Evolutionary conservation across 2,329 filamentous ascomycete species (phyloP).

Genomic region (Hypoxylon sp.): DNA sequence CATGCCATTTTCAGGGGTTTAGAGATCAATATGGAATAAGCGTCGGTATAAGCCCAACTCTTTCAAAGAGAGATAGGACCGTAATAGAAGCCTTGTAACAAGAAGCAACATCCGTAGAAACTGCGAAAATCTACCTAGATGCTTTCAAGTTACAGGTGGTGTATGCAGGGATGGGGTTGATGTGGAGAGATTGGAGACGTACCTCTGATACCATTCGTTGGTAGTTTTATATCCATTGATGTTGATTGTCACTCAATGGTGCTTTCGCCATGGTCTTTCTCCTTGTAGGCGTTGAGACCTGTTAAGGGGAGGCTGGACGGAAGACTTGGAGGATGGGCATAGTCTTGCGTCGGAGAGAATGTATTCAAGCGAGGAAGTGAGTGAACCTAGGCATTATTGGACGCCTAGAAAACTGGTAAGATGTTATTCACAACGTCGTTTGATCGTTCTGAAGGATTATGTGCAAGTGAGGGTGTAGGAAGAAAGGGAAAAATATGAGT

Average conservation of each 20-base stretch:
- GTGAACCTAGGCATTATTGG: neutral
- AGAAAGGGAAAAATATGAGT: slow-evolving; percentile 1
- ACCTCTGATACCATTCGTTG: neutral
- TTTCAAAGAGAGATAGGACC: no score
- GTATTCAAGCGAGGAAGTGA: neutral
- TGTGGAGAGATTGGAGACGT: neutral
- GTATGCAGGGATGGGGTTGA: neutral
- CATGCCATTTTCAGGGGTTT: neutral
- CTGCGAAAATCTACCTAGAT: no score
- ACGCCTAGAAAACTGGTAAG: neutral
- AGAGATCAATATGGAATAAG: neutral
- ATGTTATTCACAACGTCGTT: neutral
- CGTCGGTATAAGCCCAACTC: neutral
- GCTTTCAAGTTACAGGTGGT: no score
- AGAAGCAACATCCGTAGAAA: no score
- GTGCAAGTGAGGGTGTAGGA: neutral
- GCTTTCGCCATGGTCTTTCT: neutral
- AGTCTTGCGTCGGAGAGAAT: neutral
- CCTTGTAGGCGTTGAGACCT: neutral
- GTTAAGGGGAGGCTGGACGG: neutral
- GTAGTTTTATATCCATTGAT: neutral
- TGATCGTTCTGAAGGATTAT: neutral
- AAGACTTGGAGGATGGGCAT: neutral
- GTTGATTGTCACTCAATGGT: neutral
- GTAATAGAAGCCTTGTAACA: no score